Evolutionary conservation across 2,329 filamentous ascomycete species (phyloP).

Genomic region (Thelonectria rubi): DNA sequence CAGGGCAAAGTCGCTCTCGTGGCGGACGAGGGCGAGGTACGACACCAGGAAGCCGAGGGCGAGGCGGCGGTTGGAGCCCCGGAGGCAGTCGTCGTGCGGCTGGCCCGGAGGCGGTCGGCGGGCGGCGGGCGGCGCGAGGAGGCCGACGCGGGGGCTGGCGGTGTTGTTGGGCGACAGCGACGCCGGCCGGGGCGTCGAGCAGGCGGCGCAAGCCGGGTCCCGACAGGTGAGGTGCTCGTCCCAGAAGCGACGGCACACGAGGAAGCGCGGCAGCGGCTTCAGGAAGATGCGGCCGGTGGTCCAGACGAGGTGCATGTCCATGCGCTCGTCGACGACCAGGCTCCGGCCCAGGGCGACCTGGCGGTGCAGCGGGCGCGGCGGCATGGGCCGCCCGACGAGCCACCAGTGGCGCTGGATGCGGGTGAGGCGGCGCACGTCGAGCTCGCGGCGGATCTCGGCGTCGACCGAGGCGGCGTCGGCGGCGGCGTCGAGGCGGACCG

Average conservation of each 20-base stretch:
- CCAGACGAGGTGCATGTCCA: slow-evolving; percentile 47
- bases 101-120: too few species aligned
- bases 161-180: background rate
- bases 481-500: background rate
- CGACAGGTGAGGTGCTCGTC: background rate
- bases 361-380: slow-evolving; percentile 4
- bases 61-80: background rate
- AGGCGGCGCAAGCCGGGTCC: background rate
- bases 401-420: background rate
- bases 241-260: slow-evolving; percentile 32
- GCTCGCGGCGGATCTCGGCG: background rate
- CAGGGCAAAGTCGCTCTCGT: slow-evolving; percentile 13
- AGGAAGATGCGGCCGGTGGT: slow-evolving; percentile 42
- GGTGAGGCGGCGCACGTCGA: slow-evolving; percentile 4
- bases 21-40: slow-evolving; percentile 3
- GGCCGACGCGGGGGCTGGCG: too few species aligned
- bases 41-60: slow-evolving; percentile 12
- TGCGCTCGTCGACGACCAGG: slow-evolving; percentile 21
- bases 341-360: slow-evolving; percentile 5
- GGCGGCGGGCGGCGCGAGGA: too few species aligned
- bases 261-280: slow-evolving; percentile 48
- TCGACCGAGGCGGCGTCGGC: background rate
- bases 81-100: too few species aligned
- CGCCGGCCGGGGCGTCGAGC: background rate
- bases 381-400: slow-evolving; percentile 4